Evolutionary conservation across 441 rosid genomes (phyloP).

Genomic region (Flueggea neowawraea): DNA sequence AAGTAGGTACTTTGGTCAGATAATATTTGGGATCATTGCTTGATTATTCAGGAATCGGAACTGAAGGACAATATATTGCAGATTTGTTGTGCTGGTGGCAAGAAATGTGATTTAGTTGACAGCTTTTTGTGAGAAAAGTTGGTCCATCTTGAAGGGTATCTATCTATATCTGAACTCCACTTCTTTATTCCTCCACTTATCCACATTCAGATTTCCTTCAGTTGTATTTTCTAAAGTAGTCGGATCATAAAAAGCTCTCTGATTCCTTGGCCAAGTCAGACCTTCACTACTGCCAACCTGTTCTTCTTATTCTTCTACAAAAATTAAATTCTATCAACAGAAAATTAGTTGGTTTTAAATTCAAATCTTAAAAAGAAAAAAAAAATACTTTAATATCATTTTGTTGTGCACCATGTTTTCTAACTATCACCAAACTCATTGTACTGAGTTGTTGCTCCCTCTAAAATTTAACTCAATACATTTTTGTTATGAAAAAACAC

Average conservation of each 20-base stretch:
- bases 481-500: too few relatives aligned
- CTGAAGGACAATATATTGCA: too few relatives aligned
- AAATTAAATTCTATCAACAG: too few relatives aligned
- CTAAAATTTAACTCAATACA: too few relatives aligned
- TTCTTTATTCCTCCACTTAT: slow-evolving; percentile 22
- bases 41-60: too few relatives aligned
- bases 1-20: too few relatives aligned
- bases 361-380: not conserved
- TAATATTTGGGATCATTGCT: too few relatives aligned
- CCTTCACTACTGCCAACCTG: slow-evolving; percentile 17
- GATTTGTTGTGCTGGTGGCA: too few relatives aligned
- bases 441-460: too few relatives aligned
- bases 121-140: slow-evolving; percentile 9
- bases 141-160: slow-evolving; percentile 2
- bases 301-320: slow-evolving; percentile 2
- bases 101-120: slow-evolving; percentile 9
- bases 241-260: slow-evolving; percentile 10
- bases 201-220: slow-evolving; percentile 6
- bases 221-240: slow-evolving; percentile 1
- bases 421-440: too few relatives aligned
- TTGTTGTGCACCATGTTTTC: too few relatives aligned
- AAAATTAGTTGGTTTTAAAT: too few relatives aligned
- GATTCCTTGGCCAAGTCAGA: slow-evolving; percentile 25
- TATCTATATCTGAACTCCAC: slow-evolving; percentile 16
- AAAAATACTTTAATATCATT: not conserved